These are phyloP conservation scores for Persicaria maculosa DNA, from an alignment of 148 eudicot genomes.

Conservation along the genomic window DNA sequence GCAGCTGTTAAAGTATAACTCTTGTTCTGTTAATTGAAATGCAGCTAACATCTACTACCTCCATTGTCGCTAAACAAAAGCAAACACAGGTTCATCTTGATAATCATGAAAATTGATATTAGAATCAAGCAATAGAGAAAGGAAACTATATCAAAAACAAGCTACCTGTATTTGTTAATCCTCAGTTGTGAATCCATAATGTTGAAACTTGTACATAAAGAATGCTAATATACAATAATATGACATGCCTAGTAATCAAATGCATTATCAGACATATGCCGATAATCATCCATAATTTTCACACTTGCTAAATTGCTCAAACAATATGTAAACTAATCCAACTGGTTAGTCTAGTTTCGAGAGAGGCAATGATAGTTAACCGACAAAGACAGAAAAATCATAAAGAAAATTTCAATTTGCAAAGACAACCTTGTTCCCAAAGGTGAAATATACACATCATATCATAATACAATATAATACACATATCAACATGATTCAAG, in stretches of 20 bases:
- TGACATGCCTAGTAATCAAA: neutral
- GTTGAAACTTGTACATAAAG: neutral
- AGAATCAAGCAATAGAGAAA: neutral
- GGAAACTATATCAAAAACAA: neutral
- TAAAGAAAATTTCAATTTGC: neutral
- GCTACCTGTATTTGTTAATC: neutral
- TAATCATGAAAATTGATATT: neutral
- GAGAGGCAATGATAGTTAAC: neutral
- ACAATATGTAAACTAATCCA: neutral
- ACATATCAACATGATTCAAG: too few species aligned
- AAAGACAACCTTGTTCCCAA: constrained; percentile 2
- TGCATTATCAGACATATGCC: neutral
- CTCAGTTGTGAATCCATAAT: neutral
- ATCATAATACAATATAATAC: constrained; percentile 7
- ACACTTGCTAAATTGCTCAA: too few species aligned
- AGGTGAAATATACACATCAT: neutral
- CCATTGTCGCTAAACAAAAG: neutral
- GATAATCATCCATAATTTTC: too few species aligned
- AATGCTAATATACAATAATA: neutral
- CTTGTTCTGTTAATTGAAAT: constrained; percentile 1
- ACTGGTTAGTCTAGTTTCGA: neutral
- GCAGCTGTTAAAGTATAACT: neutral
- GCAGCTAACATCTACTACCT: neutral
- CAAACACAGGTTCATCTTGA: constrained; percentile 1
- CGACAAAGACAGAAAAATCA: neutral